Evolutionary conservation across 2,329 filamentous ascomycete species (phyloP).

Genomic region (Fusarium bactridioides): DNA sequence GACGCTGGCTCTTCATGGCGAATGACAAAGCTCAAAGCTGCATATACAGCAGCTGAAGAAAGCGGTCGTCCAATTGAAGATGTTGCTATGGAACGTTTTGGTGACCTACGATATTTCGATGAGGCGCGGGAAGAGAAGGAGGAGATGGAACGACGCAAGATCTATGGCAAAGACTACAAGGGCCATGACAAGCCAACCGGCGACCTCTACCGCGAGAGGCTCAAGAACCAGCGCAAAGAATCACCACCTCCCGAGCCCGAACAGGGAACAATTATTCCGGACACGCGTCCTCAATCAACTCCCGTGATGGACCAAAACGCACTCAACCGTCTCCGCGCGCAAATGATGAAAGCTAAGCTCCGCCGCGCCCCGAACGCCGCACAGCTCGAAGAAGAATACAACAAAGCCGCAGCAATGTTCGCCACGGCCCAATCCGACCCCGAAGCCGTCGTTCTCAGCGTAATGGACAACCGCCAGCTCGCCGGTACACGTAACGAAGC

Average conservation of each 20-base stretch:
- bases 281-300: constrained; percentile 47
- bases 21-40: constrained; percentile 91
- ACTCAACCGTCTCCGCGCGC: constrained; percentile 88
- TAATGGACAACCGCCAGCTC: constrained; percentile 89
- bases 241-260: constrained; percentile 43
- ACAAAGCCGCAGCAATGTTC: constrained; percentile 72
- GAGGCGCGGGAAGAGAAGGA: constrained; percentile 90
- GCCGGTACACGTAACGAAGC: constrained; percentile 78
- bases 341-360: constrained; percentile 95
- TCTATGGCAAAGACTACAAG: constrained; percentile 86
- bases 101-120: constrained; percentile 84
- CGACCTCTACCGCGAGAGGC: constrained; percentile 82
- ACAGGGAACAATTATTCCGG: constrained; percentile 66
- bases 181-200: constrained; percentile 88
- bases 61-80: constrained; percentile 78
- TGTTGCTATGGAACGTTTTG: constrained; percentile 82
- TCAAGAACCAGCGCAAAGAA: constrained; percentile 61
- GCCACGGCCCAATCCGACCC: constrained; percentile 67
- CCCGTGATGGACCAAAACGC: constrained; percentile 74
- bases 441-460: constrained; percentile 74
- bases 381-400: constrained; percentile 84
- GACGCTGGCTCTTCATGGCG: constrained; percentile 92
- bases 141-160: constrained; percentile 83
- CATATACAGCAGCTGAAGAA: constrained; percentile 82
- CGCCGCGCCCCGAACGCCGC: constrained; percentile 77